Base-by-base conservation (phyloP, 805 yeast species). In the Cyberlindnera mycetangii region DNA sequence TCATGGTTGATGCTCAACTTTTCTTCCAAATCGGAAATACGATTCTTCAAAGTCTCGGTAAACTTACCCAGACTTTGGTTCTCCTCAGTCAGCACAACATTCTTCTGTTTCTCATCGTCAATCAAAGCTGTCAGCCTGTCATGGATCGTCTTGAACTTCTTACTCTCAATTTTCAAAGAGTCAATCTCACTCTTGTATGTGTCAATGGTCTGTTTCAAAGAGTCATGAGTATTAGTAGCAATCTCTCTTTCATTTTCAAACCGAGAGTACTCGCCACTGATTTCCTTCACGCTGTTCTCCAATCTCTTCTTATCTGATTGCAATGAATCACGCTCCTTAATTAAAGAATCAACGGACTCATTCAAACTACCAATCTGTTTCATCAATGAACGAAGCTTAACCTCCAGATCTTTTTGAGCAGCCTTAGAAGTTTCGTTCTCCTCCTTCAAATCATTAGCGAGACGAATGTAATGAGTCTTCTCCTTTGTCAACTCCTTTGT, bases 321-420 rank as follows among this genome's bases (percentile, higher is more conserved):
- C 42, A 88, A 64, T 28, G 71, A 71, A 54, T 82, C 84, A 50
- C 89, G 76, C 54, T 87, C 93, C 5, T 58, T 65, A 2, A 79
- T 65, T 27, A 89, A 67, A 39, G 82, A 83, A 32, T 75, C 80
- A 49, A 85, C 73, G 5, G 83, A 71, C 10, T 76, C 74, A 41
- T 80, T 74, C 56, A 87, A 64, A 1, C 79, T 73, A 10, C 68
- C 68, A 1, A 83, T 73, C 60, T 85, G 89, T 17, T 71, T 65
- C 43, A 66, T 60, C 51, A 80, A 54, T 3, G 77, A 68, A 9
- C 69, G 70, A 27, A 75, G 56, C 38, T 72, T 72, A 41, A 69
- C 64, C 34, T 71, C 67, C 30, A 77, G 60, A 39, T 76, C 81
- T 41, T 69, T 69, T 39, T 72, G 73, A 24, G 72, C 67, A 16